phyloP scores from a whole-genome alignment of 352 stramenopile species.

The Globisporangium spinosum region DNA sequence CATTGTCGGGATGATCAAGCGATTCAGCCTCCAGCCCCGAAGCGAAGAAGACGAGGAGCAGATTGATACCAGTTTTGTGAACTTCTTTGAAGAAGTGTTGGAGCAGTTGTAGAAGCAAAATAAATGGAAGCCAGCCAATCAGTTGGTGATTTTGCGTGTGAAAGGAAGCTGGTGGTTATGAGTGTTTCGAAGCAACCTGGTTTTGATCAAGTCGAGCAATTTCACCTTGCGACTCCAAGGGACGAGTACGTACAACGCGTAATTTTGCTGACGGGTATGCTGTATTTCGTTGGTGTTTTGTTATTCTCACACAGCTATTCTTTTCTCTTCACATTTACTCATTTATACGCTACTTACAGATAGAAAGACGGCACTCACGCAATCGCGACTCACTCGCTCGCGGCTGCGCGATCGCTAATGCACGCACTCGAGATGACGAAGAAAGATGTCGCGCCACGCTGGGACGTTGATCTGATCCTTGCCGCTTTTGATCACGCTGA shows the following conservation, averaged over 20 bases:
- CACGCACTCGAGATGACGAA: constrained; percentile 60
- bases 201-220: neutral
- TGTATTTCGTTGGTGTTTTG: neutral
- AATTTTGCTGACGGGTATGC: neutral
- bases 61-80: constrained; percentile 83
- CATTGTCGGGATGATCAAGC: constrained; percentile 68
- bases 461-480: constrained; percentile 59
- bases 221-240: neutral
- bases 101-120: constrained; percentile 50
- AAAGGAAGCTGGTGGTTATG: neutral
- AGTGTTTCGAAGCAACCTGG: neutral
- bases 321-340: neutral
- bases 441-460: constrained; percentile 70
- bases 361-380: neutral
- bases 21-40: constrained; percentile 55
- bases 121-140: constrained; percentile 6
- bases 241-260: neutral
- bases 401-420: neutral
- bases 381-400: neutral
- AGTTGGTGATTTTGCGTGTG: constrained; percentile 9
- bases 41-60: constrained; percentile 67
- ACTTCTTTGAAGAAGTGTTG: constrained; percentile 77
- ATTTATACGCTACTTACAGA: neutral
- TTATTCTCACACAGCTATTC: neutral
- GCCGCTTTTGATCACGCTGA: constrained; percentile 54